Base-by-base conservation (phyloP, 176 grass and related monocot genomes). In the Dactylis glomerata region DNA sequence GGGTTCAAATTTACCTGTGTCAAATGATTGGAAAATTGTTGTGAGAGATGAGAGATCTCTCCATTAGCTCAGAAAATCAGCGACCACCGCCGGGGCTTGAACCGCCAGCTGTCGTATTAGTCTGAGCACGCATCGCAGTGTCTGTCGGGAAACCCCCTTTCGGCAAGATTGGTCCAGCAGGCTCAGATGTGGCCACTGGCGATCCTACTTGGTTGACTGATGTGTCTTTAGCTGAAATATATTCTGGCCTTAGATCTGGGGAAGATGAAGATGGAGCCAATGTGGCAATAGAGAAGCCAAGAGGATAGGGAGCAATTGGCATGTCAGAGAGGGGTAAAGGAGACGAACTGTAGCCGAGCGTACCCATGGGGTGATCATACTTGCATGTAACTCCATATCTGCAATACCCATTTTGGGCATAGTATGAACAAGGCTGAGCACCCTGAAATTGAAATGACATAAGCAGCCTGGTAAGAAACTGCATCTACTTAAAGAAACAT, bases 381-480 rank as follows among this genome's bases (percentile, higher is more conserved):
- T 92, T 95, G 90, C 90, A 95, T 77, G 90, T 82, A 73, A 89
- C 85, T 79, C 93, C 93, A 75, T 92, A 95, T 92, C 86, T 95
- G 86, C 93, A 95, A 55, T 92, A 85, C 77, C 93, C 93, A 79
- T 95, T 87, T 82, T 92, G 90, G 32, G 93, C 85, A 92, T 88
- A 95, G 76, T 89, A 90, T 31, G 85, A 69, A 76, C 93, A 95
- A 84, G 88, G 88, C 66, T 90, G 93, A 90, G 88, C 86, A 66
- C 90, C 93, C 93, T 92, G 84, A 72, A 40, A 80, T 58, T 75
- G 46, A 89, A 79, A 86, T 56, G 62, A 55, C 30, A 86, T 6
- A 90, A 57, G 32, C 61, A 73, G 66, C 76, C 45, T 67, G 5
- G 49, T 79, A 67, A 90, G 84, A 74, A 86, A 54, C 46, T 47